Evolutionary conservation across 306 rosid species (phyloP), one percentile per base, ranked within the genome.

Genomic region (Inga laurina): DNA sequence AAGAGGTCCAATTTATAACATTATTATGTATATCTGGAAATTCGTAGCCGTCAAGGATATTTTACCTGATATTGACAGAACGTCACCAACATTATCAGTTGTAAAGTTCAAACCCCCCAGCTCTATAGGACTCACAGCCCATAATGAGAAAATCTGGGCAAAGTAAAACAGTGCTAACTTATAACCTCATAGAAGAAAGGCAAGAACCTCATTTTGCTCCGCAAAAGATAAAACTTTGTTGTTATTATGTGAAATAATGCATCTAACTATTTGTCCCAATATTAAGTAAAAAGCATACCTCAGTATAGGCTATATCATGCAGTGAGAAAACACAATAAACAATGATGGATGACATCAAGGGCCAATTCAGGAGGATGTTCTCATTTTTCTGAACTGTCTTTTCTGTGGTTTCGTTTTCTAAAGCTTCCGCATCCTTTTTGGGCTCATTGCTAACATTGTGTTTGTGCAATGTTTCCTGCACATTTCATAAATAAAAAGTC

Each of bases 401-500:
- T 19, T 84, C 75, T 79, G 69, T 78, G 61, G 85, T 79, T 83
- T 86, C 94, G 71, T 70, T 85, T 88, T 92, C 97, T 81, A 89
- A 13, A n/a, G 88, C 86, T 69, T 91, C 92, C 5, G 74, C 76
- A 41, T 86, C 76, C 75, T 75, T 78, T 24, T 77, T 44, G 27
- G 84, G 80, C 68, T 62, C 88, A 56, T 43, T 62, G 44, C 64
- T 65, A 48, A 10, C 72, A 9, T 76, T 39, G 66, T 91, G 97
- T 61, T 43, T 91, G 87, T 95, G 99, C 79, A 95, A 86, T 57
- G 98, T 93, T 87, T 95, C 99, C 99, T 93, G 85, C 73, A 89
- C n/a, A 72, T 69, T 72, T 61, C 77, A 19, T 68, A 34, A 72
- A 66, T n/a, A 81, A 67, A 27, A 81, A 59, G 44, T 19, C 61